Evolutionary conservation across 2,329 filamentous ascomycete genomes (phyloP), one percentile per base, ranked within the genome.

Genomic region (Thielaviopsis punctulata): DNA sequence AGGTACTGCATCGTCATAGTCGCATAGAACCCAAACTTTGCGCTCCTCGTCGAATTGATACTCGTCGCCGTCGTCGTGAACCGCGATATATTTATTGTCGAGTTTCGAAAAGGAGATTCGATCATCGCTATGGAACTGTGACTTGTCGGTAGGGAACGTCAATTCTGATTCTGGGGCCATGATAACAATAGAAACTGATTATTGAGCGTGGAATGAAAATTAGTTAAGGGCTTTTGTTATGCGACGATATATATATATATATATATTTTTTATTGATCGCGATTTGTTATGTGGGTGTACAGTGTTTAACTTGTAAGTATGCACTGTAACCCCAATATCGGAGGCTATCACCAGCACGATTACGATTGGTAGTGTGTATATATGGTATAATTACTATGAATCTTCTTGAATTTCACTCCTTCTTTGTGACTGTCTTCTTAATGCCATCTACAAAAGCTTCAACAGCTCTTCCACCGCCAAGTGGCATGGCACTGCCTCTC

Each of bases 361-460:
- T n/a, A n/a, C n/a, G n/a, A n/a, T n/a, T n/a, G n/a, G 27, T n/a
- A 48, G 15, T 7, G 22, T 27, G 21, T 33, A 19, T 7, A 10
- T n/a, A 39, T 39, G 13, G 15, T n/a, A n/a, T 39, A 39, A n/a
- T 39, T 15, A 39, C 45, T 30, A 47, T 46, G 44, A 30, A 4
- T 41, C 5, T 6, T 5, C 25, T 41, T 24, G 10, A 6, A n/a
- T 15, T 30, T 19, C 41, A 45, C n/a, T 54, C 53, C 44, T 55
- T 55, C 54, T 55, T 53, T 12, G 51, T 66, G 0, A 88, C 83
- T 5, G 79, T 81, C 68, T 78, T 82, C 73, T 84, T 92, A 47
- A 95, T 81, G 2, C 90, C 92, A 52, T 93, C 79, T 21, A 98
- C 75, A 66, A 98, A 98, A 3, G 85, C 86, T 68, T 93, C 83